phyloP scores from a whole-genome alignment of 2,329 filamentous ascomycete species.

The Penicillium italicum region DNA sequence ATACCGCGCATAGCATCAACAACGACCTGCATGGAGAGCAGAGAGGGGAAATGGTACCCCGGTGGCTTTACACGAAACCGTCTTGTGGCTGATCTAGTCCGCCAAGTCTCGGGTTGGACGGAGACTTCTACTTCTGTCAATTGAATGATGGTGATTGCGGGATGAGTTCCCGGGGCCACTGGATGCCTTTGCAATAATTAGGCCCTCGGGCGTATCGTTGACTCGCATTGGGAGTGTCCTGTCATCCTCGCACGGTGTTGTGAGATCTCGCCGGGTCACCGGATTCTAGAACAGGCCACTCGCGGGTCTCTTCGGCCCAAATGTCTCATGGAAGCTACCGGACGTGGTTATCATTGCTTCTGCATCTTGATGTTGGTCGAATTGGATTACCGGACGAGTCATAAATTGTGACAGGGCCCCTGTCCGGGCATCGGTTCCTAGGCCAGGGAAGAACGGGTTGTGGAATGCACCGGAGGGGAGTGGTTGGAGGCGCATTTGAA shows the following conservation, averaged over 20 bases:
- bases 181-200: conserved; percentile 16
- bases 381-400: conserved; percentile 20
- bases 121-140: conserved; percentile 9
- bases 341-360: conserved; percentile 20
- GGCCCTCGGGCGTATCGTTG: conserved; percentile 10
- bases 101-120: conserved; percentile 24
- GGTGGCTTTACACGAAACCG: conserved; percentile 19
- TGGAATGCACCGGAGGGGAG: conserved; percentile 24
- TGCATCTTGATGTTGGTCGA: conserved; percentile 18
- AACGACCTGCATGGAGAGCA: neutral
- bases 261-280: conserved; percentile 26
- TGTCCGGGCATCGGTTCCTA: conserved; percentile 21
- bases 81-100: conserved; percentile 22
- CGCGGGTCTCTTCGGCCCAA: conserved; percentile 24
- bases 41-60: conserved; percentile 12
- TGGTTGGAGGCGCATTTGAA: conserved; percentile 9
- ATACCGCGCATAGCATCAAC: neutral
- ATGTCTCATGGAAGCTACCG: conserved; percentile 26
- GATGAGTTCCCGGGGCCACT: conserved; percentile 12
- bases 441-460: conserved; percentile 14
- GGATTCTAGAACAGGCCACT: conserved; percentile 29
- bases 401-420: conserved; percentile 19
- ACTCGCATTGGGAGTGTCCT: conserved; percentile 11
- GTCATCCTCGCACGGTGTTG: conserved; percentile 26
- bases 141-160: conserved; percentile 14